Conservation (phyloP, 1,284 basidiomycete genomes). For the Cutaneotrichosporon sp. region DNA sequence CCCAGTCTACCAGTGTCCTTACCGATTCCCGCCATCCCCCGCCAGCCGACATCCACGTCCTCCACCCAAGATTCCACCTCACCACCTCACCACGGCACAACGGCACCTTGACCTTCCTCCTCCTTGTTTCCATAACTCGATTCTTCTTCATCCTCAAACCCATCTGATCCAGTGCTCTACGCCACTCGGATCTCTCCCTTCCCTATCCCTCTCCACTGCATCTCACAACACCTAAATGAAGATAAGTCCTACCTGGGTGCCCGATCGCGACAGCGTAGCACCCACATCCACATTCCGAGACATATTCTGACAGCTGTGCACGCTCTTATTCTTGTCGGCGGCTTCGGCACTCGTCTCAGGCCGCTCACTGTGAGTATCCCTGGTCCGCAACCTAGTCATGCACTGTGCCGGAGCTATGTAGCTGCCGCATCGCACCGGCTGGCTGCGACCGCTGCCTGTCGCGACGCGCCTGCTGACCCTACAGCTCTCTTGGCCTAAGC, state of each 20-base stretch:
- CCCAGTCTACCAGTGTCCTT: neutral
- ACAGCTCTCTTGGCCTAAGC: constrained; percentile 56
- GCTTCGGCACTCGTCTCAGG: constrained; percentile 58
- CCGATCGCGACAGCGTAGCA: neutral
- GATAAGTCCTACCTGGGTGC: constrained; percentile 35
- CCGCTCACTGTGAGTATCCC: constrained; percentile 56
- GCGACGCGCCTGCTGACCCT: neutral
- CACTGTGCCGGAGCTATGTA: neutral
- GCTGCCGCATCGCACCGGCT: constrained; percentile 1
- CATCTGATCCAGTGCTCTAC: constrained; percentile 1
- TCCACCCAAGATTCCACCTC: neutral
- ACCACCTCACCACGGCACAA: neutral
- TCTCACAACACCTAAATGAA: constrained; percentile 33
- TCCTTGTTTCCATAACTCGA: neutral
- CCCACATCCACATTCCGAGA: neutral
- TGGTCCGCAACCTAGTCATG: neutral
- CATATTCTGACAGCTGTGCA: constrained; percentile 28
- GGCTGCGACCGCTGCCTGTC: neutral
- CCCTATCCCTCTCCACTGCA: constrained; percentile 7
- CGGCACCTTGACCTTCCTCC: neutral
- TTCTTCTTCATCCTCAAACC: neutral
- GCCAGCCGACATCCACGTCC: neutral
- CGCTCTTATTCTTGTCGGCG: constrained; percentile 56
- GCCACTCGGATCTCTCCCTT: constrained; percentile 3
- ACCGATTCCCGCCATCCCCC: neutral